phyloP scores from a whole-genome alignment of 2,329 filamentous ascomycete genomes.

The Diplodia intermedia region DNA sequence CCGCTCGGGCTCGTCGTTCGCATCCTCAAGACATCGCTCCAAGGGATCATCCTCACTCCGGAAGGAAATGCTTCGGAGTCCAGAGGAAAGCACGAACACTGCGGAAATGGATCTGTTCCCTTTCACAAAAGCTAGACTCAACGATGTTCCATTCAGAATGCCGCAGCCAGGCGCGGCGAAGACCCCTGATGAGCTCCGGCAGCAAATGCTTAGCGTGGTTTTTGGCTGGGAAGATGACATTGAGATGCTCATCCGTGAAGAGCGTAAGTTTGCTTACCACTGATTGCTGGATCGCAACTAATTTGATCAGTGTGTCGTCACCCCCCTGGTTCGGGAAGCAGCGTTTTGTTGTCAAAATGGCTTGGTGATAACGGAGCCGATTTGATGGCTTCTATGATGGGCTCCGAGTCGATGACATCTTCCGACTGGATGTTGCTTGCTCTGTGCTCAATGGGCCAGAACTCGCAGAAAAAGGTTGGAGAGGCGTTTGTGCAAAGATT shows the following conservation, averaged over 20 bases:
- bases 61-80: slow-evolving; percentile 80
- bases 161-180: slow-evolving; percentile 60
- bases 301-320: slow-evolving; percentile 68
- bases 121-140: slow-evolving; percentile 79
- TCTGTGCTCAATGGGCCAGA: slow-evolving; percentile 79
- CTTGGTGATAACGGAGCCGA: slow-evolving; percentile 84
- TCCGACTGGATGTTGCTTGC: slow-evolving; percentile 98
- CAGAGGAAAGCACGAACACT: slow-evolving; percentile 68
- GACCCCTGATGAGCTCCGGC: slow-evolving; percentile 74
- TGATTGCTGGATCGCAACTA: slow-evolving; percentile 32
- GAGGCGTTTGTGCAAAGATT: slow-evolving; percentile 90
- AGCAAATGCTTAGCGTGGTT: slow-evolving; percentile 90
- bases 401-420: slow-evolving; percentile 85
- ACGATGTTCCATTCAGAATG: slow-evolving; percentile 81
- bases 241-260: slow-evolving; percentile 80
- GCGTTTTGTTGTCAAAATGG: slow-evolving; percentile 90
- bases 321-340: slow-evolving; percentile 73
- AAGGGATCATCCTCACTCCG: slow-evolving; percentile 69
- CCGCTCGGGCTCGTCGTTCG: slow-evolving; percentile 59
- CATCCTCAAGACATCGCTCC: slow-evolving; percentile 43
- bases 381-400: slow-evolving; percentile 75
- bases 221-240: slow-evolving; percentile 95
- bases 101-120: slow-evolving; percentile 80
- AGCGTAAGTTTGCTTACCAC: slow-evolving; percentile 58
- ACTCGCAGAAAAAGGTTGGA: slow-evolving; percentile 86